Conservation (phyloP, 108 stramenopile genomes). For the Hondaea fermentalgiana region DNA sequence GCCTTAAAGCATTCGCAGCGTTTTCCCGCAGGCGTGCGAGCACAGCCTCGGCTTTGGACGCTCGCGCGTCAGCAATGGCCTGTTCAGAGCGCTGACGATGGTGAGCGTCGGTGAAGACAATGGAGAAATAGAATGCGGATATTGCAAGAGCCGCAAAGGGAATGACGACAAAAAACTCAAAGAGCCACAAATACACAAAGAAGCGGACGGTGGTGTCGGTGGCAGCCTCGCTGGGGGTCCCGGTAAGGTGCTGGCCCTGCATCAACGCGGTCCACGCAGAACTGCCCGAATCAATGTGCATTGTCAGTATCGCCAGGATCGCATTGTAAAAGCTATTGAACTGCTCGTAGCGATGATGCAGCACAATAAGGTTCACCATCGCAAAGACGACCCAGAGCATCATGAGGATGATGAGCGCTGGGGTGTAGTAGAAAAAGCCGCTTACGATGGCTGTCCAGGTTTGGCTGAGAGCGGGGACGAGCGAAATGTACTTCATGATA, state of each 20-base stretch:
- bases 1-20: too few species aligned
- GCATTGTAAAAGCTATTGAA: not conserved
- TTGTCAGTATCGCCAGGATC: not conserved
- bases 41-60: not conserved
- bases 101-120: not conserved
- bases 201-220: not conserved
- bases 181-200: not conserved
- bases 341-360: not conserved
- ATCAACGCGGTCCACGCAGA: not conserved
- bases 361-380: not conserved
- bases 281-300: not conserved
- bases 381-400: not conserved
- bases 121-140: not conserved
- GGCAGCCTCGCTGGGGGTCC: not conserved
- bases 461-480: not conserved
- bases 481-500: not conserved
- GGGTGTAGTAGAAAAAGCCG: not conserved
- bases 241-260: not conserved
- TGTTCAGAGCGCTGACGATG: not conserved
- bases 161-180: not conserved
- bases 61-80: not conserved
- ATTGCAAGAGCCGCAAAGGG: not conserved
- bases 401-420: not conserved
- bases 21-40: not conserved
- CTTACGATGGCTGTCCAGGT: not conserved